Percentiles rank a stretch among this genome's conserved stretches.
Conservation (phyloP, 345 rosid genomes). For the Citropsis articulata region DNA sequence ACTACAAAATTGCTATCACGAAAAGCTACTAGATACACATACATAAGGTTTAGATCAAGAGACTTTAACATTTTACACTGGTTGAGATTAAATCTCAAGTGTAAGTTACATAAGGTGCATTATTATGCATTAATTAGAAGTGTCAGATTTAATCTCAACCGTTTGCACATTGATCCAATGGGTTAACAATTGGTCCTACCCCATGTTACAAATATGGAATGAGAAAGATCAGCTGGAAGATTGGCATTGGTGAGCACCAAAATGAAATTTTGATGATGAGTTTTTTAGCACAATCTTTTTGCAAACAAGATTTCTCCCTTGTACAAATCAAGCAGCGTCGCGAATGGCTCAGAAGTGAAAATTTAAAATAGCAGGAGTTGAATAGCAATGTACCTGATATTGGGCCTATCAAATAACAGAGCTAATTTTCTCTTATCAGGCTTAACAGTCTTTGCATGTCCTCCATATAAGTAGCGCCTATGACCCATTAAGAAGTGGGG, state of each 20-base stretch:
- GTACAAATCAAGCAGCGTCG: background rate
- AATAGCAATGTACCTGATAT: constrained; percentile 50
- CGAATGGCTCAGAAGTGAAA: background rate
- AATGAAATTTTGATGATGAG: background rate
- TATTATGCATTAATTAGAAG: too few relatives aligned
- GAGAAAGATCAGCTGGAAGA: background rate
- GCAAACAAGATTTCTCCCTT: background rate
- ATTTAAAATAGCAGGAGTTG: background rate
- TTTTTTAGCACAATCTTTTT: background rate
- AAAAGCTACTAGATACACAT: background rate
- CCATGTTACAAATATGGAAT: too few relatives aligned
- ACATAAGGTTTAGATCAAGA: background rate
- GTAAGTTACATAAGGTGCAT: too few relatives aligned
- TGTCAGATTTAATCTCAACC: too few relatives aligned
- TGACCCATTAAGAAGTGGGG: constrained; percentile 98
- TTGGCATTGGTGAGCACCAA: background rate
- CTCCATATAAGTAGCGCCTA: constrained; percentile 82
- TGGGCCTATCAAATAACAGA: constrained; percentile 75
- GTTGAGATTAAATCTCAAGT: too few relatives aligned
- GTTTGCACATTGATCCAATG: too few relatives aligned
- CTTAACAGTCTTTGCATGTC: constrained; percentile 84
- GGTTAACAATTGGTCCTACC: too few relatives aligned
- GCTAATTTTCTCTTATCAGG: constrained; percentile 93
- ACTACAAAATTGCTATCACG: background rate
- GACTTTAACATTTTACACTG: too few relatives aligned